A percentile compares a stretch with the other conserved stretches of the same genome.
phyloP scores from a whole-genome alignment of 2,329 filamentous ascomycete genomes.

The Magnaporthiopsis rhizophila region DNA sequence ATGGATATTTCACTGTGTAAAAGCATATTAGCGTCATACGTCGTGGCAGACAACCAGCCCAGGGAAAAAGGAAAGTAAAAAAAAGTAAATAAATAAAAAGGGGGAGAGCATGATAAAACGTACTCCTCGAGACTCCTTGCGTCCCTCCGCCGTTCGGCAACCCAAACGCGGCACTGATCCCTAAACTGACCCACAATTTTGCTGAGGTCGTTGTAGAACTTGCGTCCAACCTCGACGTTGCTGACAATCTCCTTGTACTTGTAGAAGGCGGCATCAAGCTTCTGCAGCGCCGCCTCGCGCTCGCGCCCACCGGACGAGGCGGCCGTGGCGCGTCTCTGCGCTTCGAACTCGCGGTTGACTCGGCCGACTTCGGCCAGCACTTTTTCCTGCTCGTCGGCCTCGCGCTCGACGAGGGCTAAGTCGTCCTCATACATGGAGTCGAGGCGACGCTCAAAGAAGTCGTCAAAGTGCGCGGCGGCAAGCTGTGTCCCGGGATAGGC shows the following conservation, averaged over 20 bases:
- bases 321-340: conserved; percentile 60
- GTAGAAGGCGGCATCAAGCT: conserved; percentile 82
- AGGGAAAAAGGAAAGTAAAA: not conserved
- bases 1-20: conserved; percentile 39
- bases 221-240: conserved; percentile 83
- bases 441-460: conserved; percentile 77
- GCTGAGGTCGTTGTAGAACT: conserved; percentile 94
- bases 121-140: conserved; percentile 71
- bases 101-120: conserved; percentile 21
- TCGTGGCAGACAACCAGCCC: not conserved
- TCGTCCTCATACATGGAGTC: conserved; percentile 71
- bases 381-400: conserved; percentile 68
- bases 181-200: conserved; percentile 78
- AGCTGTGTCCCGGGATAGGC: conserved; percentile 79
- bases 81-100: not conserved
- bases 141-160: conserved; percentile 71
- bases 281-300: conserved; percentile 79
- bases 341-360: conserved; percentile 70
- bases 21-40: conserved; percentile 8
- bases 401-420: conserved; percentile 59
- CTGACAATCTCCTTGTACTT: conserved; percentile 95
- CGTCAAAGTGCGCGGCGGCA: conserved; percentile 83
- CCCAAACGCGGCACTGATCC: conserved; percentile 70
- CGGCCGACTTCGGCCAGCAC: conserved; percentile 62
- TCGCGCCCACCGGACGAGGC: conserved; percentile 51